Evolutionary conservation across 805 yeast genomes (phyloP).

Genomic region (Cyberlindnera petersonii): DNA sequence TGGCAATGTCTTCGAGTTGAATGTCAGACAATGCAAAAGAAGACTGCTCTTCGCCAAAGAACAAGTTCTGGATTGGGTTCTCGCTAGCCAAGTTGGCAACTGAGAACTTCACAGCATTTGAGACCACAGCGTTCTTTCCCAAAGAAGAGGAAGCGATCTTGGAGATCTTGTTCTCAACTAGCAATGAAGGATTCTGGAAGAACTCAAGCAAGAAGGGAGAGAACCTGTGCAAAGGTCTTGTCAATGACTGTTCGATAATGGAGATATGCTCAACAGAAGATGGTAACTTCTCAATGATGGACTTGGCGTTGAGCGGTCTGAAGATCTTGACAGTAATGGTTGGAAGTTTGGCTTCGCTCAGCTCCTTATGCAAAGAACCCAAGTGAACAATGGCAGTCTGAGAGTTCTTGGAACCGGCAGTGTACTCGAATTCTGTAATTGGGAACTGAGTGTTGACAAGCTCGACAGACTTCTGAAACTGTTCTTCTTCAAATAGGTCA

Average conservation of each 20-base stretch:
- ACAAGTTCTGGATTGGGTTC: conserved; percentile 58
- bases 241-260: conserved; percentile 56
- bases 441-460: conserved; percentile 25
- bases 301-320: conserved; percentile 41
- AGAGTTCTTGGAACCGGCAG: conserved; percentile 40
- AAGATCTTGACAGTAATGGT: conserved; percentile 70
- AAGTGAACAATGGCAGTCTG: conserved; percentile 45
- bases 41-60: conserved; percentile 45
- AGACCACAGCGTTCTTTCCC: conserved; percentile 22
- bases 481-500: conserved; percentile 20
- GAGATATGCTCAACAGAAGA: conserved; percentile 51
- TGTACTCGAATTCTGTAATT: conserved; percentile 34
- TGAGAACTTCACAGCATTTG: conserved; percentile 30
- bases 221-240: conserved; percentile 39
- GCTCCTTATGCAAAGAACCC: conserved; percentile 8
- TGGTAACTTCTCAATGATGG: conserved; percentile 42
- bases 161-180: conserved; percentile 43
- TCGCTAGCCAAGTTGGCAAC: conserved; percentile 48
- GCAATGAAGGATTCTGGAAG: conserved; percentile 49
- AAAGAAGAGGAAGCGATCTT: conserved; percentile 56
- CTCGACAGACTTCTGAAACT: conserved; percentile 32
- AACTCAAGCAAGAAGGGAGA: conserved; percentile 75
- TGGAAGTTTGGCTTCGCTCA: conserved; percentile 16
- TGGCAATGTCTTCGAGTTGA: conserved; percentile 29
- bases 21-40: conserved; percentile 16